Evolutionary conservation across 768 basidiomycete genomes (phyloP).

Genomic region (Leccinum subgranulosum): DNA sequence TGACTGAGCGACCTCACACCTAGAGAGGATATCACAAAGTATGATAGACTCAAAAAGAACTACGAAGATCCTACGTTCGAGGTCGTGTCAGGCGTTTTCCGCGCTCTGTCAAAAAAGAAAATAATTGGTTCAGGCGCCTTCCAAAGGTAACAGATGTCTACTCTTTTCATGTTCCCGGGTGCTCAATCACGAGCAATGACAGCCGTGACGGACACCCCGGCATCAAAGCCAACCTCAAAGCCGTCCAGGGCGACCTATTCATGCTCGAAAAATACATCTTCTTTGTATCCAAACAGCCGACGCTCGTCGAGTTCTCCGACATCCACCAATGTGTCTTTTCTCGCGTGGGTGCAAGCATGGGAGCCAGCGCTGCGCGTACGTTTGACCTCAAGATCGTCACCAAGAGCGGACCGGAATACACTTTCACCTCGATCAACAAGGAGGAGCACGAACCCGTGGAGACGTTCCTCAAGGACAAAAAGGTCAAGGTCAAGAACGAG

Average conservation of each 20-base stretch:
- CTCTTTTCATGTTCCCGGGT: not conserved
- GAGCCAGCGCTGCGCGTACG: conserved; percentile 79
- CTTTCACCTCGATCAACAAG: conserved; percentile 92
- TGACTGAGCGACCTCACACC: not conserved
- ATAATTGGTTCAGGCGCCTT: conserved; percentile 85
- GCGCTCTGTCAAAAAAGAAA: conserved; percentile 86
- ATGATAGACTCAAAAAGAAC: conserved; percentile 85
- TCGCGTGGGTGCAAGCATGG: conserved; percentile 84
- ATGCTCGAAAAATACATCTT: conserved; percentile 97
- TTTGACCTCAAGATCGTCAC: conserved; percentile 92
- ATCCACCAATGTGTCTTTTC: conserved; percentile 92
- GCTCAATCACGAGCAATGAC: conserved; percentile 1
- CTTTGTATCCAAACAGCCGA: conserved; percentile 95
- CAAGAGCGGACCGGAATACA: conserved; percentile 80
- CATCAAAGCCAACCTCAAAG: conserved; percentile 98
- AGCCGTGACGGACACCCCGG: conserved; percentile 89
- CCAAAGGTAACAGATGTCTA: conserved; percentile 57
- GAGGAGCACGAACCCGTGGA: conserved; percentile 90
- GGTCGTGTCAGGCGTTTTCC: conserved; percentile 92
- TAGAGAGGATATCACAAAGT: conserved; percentile 74
- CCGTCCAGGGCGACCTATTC: conserved; percentile 94
- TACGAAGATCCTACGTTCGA: conserved; percentile 96
- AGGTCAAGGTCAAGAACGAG: conserved; percentile 93
- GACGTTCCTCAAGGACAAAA: conserved; percentile 84
- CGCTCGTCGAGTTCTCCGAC: conserved; percentile 84